Percentiles rank a stretch among this genome's conserved stretches.
phyloP scores from a whole-genome alignment of 257 asterid species.

The Fraxinus excelsior region DNA sequence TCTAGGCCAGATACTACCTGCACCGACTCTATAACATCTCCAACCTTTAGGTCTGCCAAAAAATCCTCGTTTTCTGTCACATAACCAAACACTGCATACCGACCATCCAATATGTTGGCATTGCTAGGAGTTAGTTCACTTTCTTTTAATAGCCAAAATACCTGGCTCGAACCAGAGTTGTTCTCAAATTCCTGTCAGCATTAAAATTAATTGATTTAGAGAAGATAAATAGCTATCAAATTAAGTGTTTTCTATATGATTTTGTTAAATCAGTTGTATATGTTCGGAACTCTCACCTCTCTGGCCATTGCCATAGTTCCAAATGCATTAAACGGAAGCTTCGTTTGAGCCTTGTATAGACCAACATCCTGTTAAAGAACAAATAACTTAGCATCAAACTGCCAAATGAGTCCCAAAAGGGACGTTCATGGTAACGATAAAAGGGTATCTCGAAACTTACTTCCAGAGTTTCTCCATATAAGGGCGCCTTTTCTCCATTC shows the following conservation, averaged over 20 bases:
- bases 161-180: conserved; percentile 97
- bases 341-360: conserved; percentile 96
- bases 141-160: conserved; percentile 96
- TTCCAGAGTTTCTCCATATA: conserved; percentile 89
- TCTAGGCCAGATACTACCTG: conserved; percentile 90
- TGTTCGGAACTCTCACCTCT: conserved; percentile 57
- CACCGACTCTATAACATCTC: conserved; percentile 89
- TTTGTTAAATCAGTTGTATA: background rate
- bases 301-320: conserved; percentile 99
- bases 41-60: conserved; percentile 94
- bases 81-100: conserved; percentile 87
- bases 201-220: conserved; percentile 14
- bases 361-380: conserved; percentile 80
- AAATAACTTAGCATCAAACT: conserved; percentile 19
- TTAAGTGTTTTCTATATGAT: background rate
- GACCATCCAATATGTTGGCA: conserved; percentile 93
- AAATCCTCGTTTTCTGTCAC: conserved; percentile 78
- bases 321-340: conserved; percentile 94
- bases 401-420: background rate
- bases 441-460: conserved; percentile 45
- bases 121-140: conserved; percentile 99
- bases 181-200: conserved; percentile 81
- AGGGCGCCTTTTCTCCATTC: conserved; percentile 80
- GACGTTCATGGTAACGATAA: background rate
- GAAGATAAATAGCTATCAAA: background rate